Evolutionary conservation across 2,329 filamentous ascomycete species (phyloP).

Genomic region (Pseudopyricularia cyperi): DNA sequence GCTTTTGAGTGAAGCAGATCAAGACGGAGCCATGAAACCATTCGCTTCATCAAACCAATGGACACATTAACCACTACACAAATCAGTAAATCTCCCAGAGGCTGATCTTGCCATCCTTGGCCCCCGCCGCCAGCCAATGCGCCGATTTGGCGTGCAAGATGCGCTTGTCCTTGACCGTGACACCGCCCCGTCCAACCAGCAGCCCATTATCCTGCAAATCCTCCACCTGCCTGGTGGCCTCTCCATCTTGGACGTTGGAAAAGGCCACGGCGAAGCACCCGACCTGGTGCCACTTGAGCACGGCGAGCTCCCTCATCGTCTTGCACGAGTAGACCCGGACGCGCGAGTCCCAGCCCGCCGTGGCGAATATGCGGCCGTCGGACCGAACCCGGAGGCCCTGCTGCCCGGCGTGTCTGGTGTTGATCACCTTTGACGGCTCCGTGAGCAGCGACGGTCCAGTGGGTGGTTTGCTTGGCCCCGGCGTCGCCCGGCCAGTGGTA

Average conservation of each 20-base stretch:
- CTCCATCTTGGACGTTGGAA: constrained; percentile 26
- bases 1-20: too few relatives aligned
- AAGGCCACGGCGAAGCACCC: constrained; percentile 78
- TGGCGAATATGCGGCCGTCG: constrained; percentile 75
- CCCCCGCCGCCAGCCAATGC: constrained; percentile 83
- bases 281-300: constrained; percentile 86
- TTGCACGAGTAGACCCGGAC: constrained; percentile 71
- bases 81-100: constrained; percentile 82
- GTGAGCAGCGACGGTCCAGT: constrained; percentile 11
- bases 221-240: background rate
- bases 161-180: constrained; percentile 50
- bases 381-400: constrained; percentile 66
- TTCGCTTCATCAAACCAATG: too few relatives aligned
- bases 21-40: too few relatives aligned
- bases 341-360: constrained; percentile 82
- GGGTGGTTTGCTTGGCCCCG: constrained; percentile 4
- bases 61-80: too few relatives aligned
- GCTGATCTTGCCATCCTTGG: constrained; percentile 91
- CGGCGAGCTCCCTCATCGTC: constrained; percentile 75
- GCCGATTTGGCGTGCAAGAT: constrained; percentile 51
- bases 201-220: constrained; percentile 4
- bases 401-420: constrained; percentile 85
- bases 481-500: constrained; percentile 1
- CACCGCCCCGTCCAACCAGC: constrained; percentile 15
- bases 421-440: constrained; percentile 44